These are phyloP conservation scores for Saccharomyces hybrid DNA, from an alignment of 1,139 yeast genomes.

Conservation along the genomic window DNA sequence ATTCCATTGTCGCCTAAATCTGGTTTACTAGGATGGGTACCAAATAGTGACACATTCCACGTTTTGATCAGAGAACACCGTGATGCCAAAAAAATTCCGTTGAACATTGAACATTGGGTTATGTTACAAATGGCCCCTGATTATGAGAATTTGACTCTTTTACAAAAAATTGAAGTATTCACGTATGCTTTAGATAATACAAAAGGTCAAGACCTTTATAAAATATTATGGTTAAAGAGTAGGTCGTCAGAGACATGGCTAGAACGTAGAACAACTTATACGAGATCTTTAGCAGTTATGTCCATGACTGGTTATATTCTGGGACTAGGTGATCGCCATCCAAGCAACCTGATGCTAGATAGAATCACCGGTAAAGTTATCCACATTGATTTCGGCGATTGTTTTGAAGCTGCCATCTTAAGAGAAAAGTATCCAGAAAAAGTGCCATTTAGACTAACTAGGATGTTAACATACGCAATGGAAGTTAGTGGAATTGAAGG, in stretches of 20 bases:
- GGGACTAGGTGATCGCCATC: constrained; percentile 97
- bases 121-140: constrained; percentile 99
- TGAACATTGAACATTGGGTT: constrained; percentile 89
- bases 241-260: constrained; percentile 97
- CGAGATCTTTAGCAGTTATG: constrained; percentile 95
- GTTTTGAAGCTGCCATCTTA: constrained; percentile 95
- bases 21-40: constrained; percentile 95
- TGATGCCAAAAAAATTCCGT: constrained; percentile 78
- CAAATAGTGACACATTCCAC: constrained; percentile 94
- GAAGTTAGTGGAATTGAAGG: constrained; percentile 99
- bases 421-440: constrained; percentile 97
- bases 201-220: constrained; percentile 90
- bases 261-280: constrained; percentile 92
- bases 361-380: constrained; percentile 89
- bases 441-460: constrained; percentile 94
- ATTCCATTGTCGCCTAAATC: constrained; percentile 94
- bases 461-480: constrained; percentile 98
- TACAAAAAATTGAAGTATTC: constrained; percentile 93
- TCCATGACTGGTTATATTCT: constrained; percentile 96
- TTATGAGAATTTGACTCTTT: constrained; percentile 76
- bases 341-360: constrained; percentile 92
- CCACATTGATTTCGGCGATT: constrained; percentile 97
- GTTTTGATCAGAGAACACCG: constrained; percentile 86
- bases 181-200: constrained; percentile 94
- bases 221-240: constrained; percentile 92